Conservation (phyloP, 106 monocot genomes). For the Dendrobium catenatum region DNA sequence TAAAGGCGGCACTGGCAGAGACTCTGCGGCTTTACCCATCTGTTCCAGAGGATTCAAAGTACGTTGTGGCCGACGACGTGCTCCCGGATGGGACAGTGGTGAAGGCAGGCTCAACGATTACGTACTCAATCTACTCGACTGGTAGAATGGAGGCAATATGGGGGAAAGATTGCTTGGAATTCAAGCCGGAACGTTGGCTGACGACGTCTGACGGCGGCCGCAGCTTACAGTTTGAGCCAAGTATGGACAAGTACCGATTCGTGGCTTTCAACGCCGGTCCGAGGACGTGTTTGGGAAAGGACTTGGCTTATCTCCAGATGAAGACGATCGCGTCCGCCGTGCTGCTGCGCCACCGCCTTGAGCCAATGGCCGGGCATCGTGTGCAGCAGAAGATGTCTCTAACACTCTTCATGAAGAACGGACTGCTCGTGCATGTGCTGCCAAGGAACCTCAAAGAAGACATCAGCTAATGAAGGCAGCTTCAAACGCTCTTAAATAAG, state of each 20-base stretch:
- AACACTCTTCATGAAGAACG: constrained; percentile 91
- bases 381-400: constrained; percentile 95
- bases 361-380: constrained; percentile 45
- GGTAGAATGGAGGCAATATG: constrained; percentile 73
- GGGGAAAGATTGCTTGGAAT: constrained; percentile 75
- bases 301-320: constrained; percentile 93
- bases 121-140: constrained; percentile 78
- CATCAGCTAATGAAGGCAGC: not conserved
- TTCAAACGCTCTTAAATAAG: no score
- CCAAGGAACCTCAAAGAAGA: constrained; percentile 22
- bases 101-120: constrained; percentile 55
- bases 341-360: constrained; percentile 61
- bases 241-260: constrained; percentile 59
- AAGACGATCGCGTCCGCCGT: constrained; percentile 72
- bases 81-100: constrained; percentile 75
- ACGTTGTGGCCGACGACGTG: constrained; percentile 66
- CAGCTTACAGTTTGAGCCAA: constrained; percentile 30
- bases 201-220: constrained; percentile 10
- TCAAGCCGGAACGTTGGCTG: constrained; percentile 82
- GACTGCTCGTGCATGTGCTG: constrained; percentile 49
- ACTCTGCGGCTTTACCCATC: constrained; percentile 80
- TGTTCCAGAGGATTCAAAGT: constrained; percentile 71
- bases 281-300: constrained; percentile 78
- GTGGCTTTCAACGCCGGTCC: constrained; percentile 91
- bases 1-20: constrained; percentile 74